Evolutionary conservation across 345 rosid species (phyloP).

Genomic region (Eucalyptus erythrocorys): DNA sequence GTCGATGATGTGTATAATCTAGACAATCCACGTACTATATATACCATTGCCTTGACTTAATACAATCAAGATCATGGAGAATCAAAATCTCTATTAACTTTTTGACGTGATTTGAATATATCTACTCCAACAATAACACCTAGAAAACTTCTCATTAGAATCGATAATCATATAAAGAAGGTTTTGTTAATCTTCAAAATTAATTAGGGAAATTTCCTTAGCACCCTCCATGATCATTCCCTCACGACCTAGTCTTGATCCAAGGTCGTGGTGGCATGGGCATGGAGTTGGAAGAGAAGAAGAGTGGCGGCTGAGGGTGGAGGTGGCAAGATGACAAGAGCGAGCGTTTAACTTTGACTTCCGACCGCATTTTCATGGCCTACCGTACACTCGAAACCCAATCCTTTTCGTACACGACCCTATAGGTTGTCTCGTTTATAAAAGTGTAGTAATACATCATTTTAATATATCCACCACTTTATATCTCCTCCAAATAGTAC

Average conservation of each 20-base stretch:
- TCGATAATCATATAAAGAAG: too few species aligned
- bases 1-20: too few species aligned
- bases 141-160: too few species aligned
- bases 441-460: not conserved
- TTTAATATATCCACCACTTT: not conserved
- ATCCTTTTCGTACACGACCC: not conserved
- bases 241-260: not conserved
- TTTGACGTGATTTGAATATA: too few species aligned
- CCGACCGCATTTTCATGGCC: not conserved
- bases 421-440: fast-evolving
- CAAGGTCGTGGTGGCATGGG: not conserved
- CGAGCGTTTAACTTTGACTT: not conserved
- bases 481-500: not conserved
- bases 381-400: not conserved
- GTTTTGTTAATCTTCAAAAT: too few species aligned
- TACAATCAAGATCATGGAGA: too few species aligned
- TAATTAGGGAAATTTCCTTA: too few species aligned
- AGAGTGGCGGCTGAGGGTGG: not conserved
- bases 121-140: too few species aligned
- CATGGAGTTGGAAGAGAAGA: not conserved
- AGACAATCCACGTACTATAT: too few species aligned
- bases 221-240: not conserved
- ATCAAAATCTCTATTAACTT: too few species aligned
- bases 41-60: too few species aligned
- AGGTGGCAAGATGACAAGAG: not conserved